These are phyloP conservation scores for Talaromyces trachyspermus DNA, from an alignment of 495 filamentous ascomycete species.

Conservation along the genomic window DNA sequence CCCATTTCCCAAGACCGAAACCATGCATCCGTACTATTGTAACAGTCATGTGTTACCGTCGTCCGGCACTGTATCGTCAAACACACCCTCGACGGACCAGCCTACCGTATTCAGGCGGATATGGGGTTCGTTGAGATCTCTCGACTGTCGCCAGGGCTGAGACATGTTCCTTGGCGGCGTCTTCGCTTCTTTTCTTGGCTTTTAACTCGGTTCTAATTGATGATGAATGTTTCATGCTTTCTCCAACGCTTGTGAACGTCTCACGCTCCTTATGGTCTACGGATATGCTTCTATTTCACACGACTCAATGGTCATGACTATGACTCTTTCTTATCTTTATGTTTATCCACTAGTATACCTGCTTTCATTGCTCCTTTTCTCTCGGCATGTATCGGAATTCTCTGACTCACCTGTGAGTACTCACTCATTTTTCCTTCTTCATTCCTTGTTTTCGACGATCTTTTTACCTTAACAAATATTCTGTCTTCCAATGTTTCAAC, in stretches of 20 bases:
- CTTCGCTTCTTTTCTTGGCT: not conserved
- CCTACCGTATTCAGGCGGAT: constrained; percentile 22
- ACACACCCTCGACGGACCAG: constrained; percentile 12
- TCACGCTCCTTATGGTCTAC: constrained; percentile 4
- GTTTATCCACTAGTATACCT: not conserved
- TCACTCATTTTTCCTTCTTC: not conserved
- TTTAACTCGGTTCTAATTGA: not conserved
- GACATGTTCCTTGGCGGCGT: not conserved
- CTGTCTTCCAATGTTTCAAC: not conserved
- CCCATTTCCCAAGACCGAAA: constrained; percentile 9
- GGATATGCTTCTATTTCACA: not conserved
- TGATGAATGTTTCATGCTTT: constrained; percentile 5
- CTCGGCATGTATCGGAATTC: too few relatives aligned
- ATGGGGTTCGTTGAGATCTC: constrained; percentile 23
- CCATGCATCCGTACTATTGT: not conserved
- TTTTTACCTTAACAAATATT: too few relatives aligned
- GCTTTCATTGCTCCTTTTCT: not conserved
- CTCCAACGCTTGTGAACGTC: constrained; percentile 1
- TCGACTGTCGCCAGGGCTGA: constrained; percentile 19
- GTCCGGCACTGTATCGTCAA: not conserved
- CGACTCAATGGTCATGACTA: constrained; percentile 8
- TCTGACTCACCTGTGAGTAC: not conserved
- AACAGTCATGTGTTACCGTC: not conserved
- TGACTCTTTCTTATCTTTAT: constrained; percentile 1
- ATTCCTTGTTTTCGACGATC: not conserved